A percentile compares a stretch with the other conserved stretches of the same genome.
Conservation (phyloP, 139 green algal genomes). For the Chlorella sp. region DNA sequence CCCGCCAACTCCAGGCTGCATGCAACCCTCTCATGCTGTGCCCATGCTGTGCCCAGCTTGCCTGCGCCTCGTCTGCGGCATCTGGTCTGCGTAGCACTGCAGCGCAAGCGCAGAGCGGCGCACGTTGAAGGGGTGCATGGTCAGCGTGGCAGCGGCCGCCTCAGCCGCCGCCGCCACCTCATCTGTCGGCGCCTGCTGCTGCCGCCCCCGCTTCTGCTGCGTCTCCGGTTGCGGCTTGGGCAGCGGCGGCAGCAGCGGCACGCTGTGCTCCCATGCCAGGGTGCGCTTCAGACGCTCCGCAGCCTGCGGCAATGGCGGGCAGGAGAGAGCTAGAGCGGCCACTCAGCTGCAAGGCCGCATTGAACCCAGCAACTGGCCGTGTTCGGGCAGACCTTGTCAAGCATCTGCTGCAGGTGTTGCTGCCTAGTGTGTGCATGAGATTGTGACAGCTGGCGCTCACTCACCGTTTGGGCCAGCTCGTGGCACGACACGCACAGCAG, state of each 20-base stretch:
- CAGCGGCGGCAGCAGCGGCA: conserved; percentile 66
- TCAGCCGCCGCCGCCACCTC: not conserved
- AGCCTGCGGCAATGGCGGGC: conserved; percentile 12
- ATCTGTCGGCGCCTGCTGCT: not conserved
- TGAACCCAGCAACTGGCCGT: too few relatives aligned
- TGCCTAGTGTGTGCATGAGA: not conserved
- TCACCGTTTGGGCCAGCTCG: conserved; percentile 12
- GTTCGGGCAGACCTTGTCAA: too few relatives aligned
- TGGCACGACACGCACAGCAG: conserved; percentile 71
- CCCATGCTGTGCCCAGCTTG: not conserved
- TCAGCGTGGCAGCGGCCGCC: not conserved
- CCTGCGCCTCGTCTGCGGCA: conserved; percentile 39
- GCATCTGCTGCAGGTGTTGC: not conserved
- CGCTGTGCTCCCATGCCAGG: conserved; percentile 60
- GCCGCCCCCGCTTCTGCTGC: too few relatives aligned
- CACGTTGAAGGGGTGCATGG: conserved; percentile 43
- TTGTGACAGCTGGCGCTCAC: not conserved
- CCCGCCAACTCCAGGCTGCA: not conserved
- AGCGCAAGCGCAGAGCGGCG: conserved; percentile 50
- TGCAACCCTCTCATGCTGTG: not conserved
- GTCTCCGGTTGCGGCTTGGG: not conserved
- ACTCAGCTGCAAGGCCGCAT: not conserved
- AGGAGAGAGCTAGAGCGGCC: not conserved
- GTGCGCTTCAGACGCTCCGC: conserved; percentile 72
- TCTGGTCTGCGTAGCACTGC: conserved; percentile 25